Percentiles rank a stretch among this genome's conserved stretches.
Evolutionary conservation across 2,329 filamentous ascomycete species (phyloP).

Genomic region (Fusarium dimerum): DNA sequence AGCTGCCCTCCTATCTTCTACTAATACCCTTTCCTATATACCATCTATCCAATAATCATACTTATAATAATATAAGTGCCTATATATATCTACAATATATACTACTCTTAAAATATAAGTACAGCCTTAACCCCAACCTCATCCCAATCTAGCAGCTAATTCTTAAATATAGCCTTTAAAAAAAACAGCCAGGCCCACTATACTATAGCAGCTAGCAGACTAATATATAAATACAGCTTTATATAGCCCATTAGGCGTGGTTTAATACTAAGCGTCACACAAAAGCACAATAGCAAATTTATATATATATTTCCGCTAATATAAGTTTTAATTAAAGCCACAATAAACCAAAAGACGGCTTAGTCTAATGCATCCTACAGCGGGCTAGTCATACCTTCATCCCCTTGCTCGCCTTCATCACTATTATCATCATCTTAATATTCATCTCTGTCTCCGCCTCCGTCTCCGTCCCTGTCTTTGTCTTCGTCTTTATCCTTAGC

Average conservation of each 20-base stretch:
- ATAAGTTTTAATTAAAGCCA: constrained; percentile 8
- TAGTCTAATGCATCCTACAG: constrained; percentile 1
- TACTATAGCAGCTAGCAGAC: constrained; percentile 6
- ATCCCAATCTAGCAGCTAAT: not conserved
- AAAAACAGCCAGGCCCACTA: constrained; percentile 11
- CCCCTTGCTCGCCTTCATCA: too few species aligned
- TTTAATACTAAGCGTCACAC: constrained; percentile 3
- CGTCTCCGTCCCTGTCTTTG: not conserved
- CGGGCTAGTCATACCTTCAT: not conserved
- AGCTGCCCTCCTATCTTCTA: constrained; percentile 6
- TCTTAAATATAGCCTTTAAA: constrained; percentile 6
- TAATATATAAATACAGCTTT: constrained; percentile 5
- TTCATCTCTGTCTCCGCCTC: too few species aligned
- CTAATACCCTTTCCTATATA: constrained; percentile 7
- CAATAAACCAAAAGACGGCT: constrained; percentile 10
- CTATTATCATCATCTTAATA: not conserved
- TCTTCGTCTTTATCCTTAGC: not conserved
- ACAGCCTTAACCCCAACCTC: constrained; percentile 4
- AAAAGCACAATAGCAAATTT: constrained; percentile 13
- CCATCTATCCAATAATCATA: constrained; percentile 13
- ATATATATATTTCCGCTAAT: constrained; percentile 12
- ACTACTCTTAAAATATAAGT: constrained; percentile 4
- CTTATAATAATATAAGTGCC: constrained; percentile 7
- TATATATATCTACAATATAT: constrained; percentile 8
- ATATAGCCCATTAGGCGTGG: constrained; percentile 3